Evolutionary conservation across 805 yeast species (phyloP), one percentile per base, ranked within the genome.

Genomic region (Wickerhamomyces canadensis): DNA sequence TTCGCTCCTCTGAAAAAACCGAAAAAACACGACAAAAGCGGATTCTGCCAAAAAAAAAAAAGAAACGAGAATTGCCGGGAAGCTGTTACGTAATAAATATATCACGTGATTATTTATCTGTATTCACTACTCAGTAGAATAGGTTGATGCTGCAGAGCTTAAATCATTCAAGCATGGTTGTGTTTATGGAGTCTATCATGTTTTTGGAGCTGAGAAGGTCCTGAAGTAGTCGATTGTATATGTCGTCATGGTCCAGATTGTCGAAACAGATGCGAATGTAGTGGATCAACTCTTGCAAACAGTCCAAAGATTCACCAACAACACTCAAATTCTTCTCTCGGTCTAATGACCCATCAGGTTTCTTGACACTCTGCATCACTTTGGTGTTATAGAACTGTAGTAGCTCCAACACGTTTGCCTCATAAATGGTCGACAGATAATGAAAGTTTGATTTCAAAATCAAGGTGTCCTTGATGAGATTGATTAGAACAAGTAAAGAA

Each of bases 381-480:
- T 75, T 70, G 9, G 70, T 55, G 48, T 79, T 81, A 55, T 78
- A 65, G 17, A 71, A 62, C 38, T 70, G 73, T 36, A 79, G 51
- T 10, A 74, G 37, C 28, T 68, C 76, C 19, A 62, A 42, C 16
- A 74, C 38, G 49, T 69, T 62, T 19, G 61, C 61, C 40, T 73
- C 77, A 29, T 76, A 62, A 7, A 50, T 44, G 0, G 55, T 33
- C 1, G 64, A 36, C 23, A 60, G 42, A 48, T 63, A 66, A 3
- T 82, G 82, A 47, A 85, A 73, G 23, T 76, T 71, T 18, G 70
- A 67, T 15, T 76, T 64, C 14, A 88, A 63, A 2, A 74, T 68
- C 22, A 84, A 55, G 36, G 82, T 74, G 34, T 74, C 78, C 35
- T 68, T 71, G 3, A 80, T 51, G 10, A 64, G 47, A 4, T 48